These are phyloP conservation scores for Nitzschia inconspicua DNA, from an alignment of 108 stramenopile genomes.

Conservation along the genomic window DNA sequence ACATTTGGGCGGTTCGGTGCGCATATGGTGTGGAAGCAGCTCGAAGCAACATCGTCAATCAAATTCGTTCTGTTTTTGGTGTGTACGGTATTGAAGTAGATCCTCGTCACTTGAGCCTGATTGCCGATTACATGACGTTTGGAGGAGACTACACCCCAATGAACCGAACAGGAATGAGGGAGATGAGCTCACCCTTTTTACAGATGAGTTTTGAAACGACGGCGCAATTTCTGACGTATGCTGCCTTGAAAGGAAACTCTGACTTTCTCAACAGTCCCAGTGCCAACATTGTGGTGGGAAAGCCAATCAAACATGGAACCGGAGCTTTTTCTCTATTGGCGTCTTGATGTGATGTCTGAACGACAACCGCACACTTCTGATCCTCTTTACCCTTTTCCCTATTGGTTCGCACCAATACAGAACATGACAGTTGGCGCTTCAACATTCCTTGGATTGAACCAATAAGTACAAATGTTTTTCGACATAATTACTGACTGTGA, in stretches of 20 bases:
- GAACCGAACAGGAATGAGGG: slow-evolving; percentile 95
- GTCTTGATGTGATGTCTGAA: too few relatives aligned
- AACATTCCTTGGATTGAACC: too few relatives aligned
- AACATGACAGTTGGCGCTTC: too few relatives aligned
- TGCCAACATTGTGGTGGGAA: slow-evolving; percentile 92
- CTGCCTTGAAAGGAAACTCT: slow-evolving; percentile 67
- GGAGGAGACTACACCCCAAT: slow-evolving; percentile 94
- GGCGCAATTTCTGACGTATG: slow-evolving; percentile 90
- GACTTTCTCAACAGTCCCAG: slow-evolving; percentile 88
- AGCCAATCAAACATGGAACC: slow-evolving; percentile 89
- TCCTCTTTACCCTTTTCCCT: too few relatives aligned
- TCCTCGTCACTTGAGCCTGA: slow-evolving; percentile 93
- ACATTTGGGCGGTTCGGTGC: slow-evolving; percentile 89
- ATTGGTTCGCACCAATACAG: too few relatives aligned
- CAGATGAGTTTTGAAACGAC: slow-evolving; percentile 99
- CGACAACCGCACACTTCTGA: too few relatives aligned
- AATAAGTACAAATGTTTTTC: too few relatives aligned
- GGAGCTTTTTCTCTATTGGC: slow-evolving; percentile 80
- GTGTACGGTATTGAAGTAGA: slow-evolving; percentile 98
- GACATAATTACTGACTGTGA: too few relatives aligned
- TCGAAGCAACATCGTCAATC: slow-evolving; percentile 89
- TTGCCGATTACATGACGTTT: slow-evolving; percentile 99
- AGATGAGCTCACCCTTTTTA: slow-evolving; percentile 87
- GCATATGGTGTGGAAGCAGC: slow-evolving; percentile 99
- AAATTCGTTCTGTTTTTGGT: slow-evolving; percentile 97